Evolutionary conservation across 768 basidiomycete species (phyloP).

Genomic region (Psilocybe cyanescens): DNA sequence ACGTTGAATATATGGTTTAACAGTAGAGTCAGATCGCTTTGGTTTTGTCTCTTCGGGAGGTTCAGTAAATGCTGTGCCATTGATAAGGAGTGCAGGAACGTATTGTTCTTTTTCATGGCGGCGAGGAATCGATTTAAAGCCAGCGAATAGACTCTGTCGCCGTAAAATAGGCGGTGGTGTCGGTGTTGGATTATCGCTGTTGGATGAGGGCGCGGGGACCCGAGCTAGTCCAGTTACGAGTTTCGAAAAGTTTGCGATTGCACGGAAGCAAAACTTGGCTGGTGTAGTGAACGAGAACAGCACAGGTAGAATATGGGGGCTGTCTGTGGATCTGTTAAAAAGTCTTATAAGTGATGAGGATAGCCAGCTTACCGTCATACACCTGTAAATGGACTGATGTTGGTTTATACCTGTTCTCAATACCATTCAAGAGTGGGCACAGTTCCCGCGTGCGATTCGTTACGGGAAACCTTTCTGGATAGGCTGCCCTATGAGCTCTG

Average conservation of each 20-base stretch:
- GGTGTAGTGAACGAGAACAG: slow-evolving; percentile 79
- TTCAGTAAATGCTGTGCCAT: slow-evolving; percentile 2
- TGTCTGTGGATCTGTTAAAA: slow-evolving; percentile 46
- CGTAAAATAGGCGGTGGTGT: slow-evolving; percentile 10
- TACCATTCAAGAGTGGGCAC: slow-evolving; percentile 60
- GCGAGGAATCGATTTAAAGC: slow-evolving; percentile 16
- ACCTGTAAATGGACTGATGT: slow-evolving; percentile 92
- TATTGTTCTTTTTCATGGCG: background rate
- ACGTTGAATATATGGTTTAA: slow-evolving; percentile 26
- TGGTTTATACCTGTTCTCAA: slow-evolving; percentile 53
- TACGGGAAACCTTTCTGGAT: slow-evolving; percentile 71
- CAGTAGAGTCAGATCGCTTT: background rate
- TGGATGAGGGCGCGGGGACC: slow-evolving; percentile 13
- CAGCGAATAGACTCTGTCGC: slow-evolving; percentile 20
- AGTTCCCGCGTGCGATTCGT: slow-evolving; percentile 47
- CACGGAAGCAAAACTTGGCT: slow-evolving; percentile 80
- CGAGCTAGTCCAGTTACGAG: slow-evolving; percentile 55
- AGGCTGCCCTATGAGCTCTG: slow-evolving; percentile 90
- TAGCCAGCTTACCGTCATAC: slow-evolving; percentile 71
- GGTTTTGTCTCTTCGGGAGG: background rate
- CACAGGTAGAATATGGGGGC: slow-evolving; percentile 74
- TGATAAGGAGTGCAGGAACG: background rate
- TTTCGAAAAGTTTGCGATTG: slow-evolving; percentile 72
- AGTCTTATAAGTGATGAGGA: slow-evolving; percentile 10
- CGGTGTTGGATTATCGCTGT: slow-evolving; percentile 6